Conservation (phyloP, 768 basidiomycete species). For the Rhodosporidiobolus odoratus region DNA sequence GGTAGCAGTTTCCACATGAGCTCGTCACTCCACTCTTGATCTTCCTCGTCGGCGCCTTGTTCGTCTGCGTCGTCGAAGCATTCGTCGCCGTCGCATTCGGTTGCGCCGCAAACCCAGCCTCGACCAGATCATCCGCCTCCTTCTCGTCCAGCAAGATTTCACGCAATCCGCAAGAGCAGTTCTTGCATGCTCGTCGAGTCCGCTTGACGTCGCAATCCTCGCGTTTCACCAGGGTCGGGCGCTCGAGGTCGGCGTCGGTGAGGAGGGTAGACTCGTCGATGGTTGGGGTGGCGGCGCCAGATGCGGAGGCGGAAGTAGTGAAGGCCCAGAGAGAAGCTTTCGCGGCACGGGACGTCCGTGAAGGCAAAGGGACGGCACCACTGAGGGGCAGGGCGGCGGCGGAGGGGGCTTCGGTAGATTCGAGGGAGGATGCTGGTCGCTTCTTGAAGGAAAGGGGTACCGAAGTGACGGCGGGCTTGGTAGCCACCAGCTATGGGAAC, state of each 20-base stretch:
- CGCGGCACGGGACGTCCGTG: conserved; percentile 60
- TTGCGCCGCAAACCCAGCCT: conserved; percentile 45
- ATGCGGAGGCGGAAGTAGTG: conserved; percentile 44
- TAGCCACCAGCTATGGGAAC: conserved; percentile 53
- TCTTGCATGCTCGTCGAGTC: conserved; percentile 77
- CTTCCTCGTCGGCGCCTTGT: conserved; percentile 25
- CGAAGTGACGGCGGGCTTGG: conserved; percentile 47
- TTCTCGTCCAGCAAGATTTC: conserved; percentile 84
- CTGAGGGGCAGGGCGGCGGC: conserved; percentile 1
- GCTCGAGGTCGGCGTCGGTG: conserved; percentile 71
- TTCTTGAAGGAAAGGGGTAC: conserved; percentile 52
- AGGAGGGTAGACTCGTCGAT: conserved; percentile 80
- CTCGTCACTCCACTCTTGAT: conserved; percentile 63
- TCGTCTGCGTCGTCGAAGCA: conserved; percentile 45
- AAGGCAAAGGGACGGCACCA: conserved; percentile 47
- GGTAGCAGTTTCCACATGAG: conserved; percentile 93
- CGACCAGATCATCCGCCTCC: conserved; percentile 51
- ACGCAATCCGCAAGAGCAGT: conserved; percentile 90
- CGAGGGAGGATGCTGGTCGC: conserved; percentile 32
- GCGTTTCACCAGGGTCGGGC: conserved; percentile 52
- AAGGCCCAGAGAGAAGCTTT: conserved; percentile 89
- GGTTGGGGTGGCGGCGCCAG: conserved; percentile 54
- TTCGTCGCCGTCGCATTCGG: conserved; percentile 43
- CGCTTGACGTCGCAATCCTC: conserved; percentile 43
- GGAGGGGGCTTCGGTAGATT: conserved; percentile 8